A percentile compares a stretch with the other conserved stretches of the same genome.
phyloP scores from a whole-genome alignment of 768 basidiomycete species.

The Tylopilus rubrobrunneus region DNA sequence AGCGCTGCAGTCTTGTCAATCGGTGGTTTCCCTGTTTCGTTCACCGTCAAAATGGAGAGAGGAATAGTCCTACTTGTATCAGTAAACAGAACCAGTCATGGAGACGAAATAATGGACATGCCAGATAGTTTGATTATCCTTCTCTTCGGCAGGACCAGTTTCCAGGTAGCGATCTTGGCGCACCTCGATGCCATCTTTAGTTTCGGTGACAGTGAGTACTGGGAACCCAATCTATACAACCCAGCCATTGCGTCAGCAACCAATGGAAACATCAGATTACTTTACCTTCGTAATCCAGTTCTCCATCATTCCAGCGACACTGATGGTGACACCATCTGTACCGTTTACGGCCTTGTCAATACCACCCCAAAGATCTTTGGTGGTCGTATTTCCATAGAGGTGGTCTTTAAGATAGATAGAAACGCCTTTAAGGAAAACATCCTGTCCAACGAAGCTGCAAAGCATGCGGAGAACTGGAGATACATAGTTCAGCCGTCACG shows the following conservation, averaged over 20 bases:
- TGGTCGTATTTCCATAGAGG: conserved; percentile 80
- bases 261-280: neutral
- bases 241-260: neutral
- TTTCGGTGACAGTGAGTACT: conserved; percentile 82
- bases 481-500: neutral
- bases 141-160: conserved; percentile 69
- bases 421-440: conserved; percentile 81
- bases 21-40: conserved; percentile 49
- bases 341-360: conserved; percentile 68
- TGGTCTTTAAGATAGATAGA: conserved; percentile 90
- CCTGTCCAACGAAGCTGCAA: conserved; percentile 82
- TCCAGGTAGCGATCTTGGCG: conserved; percentile 92
- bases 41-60: conserved; percentile 64
- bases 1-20: conserved; percentile 66
- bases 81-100: neutral
- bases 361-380: conserved; percentile 84
- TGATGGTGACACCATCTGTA: conserved; percentile 32
- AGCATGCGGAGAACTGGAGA: conserved; percentile 87
- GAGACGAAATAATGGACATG: conserved; percentile 24
- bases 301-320: conserved; percentile 80
- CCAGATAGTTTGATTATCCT: conserved; percentile 91
- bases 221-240: conserved; percentile 73
- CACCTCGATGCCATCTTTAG: conserved; percentile 63
- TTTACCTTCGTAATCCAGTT: conserved; percentile 83
- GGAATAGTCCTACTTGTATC: conserved; percentile 65